These are phyloP conservation scores for Microdochium nivale DNA, from an alignment of 2,329 filamentous ascomycete genomes.

Conservation along the genomic window DNA sequence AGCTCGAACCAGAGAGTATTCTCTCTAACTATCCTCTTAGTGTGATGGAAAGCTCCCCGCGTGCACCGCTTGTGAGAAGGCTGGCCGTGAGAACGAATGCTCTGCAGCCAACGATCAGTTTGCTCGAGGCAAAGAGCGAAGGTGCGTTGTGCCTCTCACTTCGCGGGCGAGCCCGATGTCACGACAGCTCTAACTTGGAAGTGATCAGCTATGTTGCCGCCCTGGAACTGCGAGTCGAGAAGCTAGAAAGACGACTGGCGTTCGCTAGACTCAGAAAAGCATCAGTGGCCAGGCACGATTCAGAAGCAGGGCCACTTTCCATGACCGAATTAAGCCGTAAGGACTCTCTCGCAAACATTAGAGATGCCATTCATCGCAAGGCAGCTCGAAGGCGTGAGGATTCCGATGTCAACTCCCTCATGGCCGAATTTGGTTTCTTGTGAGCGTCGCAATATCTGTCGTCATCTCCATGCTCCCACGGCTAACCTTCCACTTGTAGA, in stretches of 20 bases:
- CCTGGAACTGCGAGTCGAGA: constrained; percentile 84
- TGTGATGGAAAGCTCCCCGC: constrained; percentile 94
- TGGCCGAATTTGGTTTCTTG: constrained; percentile 90
- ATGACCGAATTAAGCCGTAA: constrained; percentile 43
- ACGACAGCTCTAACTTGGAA: neutral
- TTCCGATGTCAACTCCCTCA: constrained; percentile 80
- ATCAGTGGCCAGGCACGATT: constrained; percentile 58
- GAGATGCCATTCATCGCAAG: constrained; percentile 55
- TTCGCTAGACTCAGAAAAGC: constrained; percentile 64
- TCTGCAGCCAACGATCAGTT: constrained; percentile 95
- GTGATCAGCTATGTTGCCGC: constrained; percentile 76
- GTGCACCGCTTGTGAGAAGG: constrained; percentile 91
- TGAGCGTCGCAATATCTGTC: constrained; percentile 30
- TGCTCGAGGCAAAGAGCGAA: constrained; percentile 88
- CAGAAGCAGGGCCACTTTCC: constrained; percentile 33
- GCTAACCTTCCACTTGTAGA: constrained; percentile 30
- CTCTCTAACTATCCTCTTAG: constrained; percentile 25
- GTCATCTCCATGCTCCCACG: constrained; percentile 3
- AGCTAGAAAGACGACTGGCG: constrained; percentile 69
- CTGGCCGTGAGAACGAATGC: constrained; percentile 77
- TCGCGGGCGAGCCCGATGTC: neutral
- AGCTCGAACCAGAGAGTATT: neutral
- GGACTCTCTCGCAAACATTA: constrained; percentile 53
- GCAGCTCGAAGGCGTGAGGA: constrained; percentile 62
- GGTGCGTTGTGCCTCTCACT: constrained; percentile 33